Conservation (phyloP, 495 filamentous ascomycete genomes). For the Bathelium albidoporum region DNA sequence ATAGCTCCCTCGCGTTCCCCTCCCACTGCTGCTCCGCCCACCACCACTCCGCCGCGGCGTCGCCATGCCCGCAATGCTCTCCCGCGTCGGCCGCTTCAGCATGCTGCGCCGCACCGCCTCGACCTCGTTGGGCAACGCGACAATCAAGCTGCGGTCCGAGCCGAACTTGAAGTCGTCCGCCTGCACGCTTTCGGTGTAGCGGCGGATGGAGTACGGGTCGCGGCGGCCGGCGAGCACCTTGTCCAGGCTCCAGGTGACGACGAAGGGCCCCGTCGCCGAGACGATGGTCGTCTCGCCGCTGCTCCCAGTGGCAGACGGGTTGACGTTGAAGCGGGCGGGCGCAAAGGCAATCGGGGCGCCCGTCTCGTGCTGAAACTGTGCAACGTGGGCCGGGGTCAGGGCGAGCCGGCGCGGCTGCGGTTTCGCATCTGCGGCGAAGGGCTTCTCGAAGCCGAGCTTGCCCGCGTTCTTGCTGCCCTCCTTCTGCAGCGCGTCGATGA, state of each 20-base stretch:
- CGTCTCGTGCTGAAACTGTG: conserved; percentile 94
- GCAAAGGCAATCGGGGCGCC: conserved; percentile 79
- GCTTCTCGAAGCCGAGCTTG: conserved; percentile 91
- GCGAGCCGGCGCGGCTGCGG: conserved; percentile 86
- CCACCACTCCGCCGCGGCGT: conserved; percentile 31
- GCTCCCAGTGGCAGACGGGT: conserved; percentile 31
- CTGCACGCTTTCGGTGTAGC: conserved; percentile 88
- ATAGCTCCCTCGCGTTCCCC: conserved; percentile 39
- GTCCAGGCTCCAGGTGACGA: conserved; percentile 91
- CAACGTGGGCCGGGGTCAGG: conserved; percentile 78
- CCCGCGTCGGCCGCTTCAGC: conserved; percentile 79
- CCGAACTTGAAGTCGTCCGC: conserved; percentile 99
- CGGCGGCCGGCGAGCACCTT: conserved; percentile 69
- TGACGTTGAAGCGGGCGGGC: conserved; percentile 74
- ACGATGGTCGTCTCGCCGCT: conserved; percentile 88
- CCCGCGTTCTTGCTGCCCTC: conserved; percentile 93
- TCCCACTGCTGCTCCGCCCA: conserved; percentile 5
- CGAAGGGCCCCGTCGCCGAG: conserved; percentile 94
- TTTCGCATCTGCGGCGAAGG: conserved; percentile 85
- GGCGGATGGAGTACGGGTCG: conserved; percentile 90
- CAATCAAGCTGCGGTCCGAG: conserved; percentile 93
- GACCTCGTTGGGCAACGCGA: conserved; percentile 91
- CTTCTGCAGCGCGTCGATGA: conserved; percentile 85
- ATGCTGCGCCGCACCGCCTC: conserved; percentile 85
- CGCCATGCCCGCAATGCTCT: conserved; percentile 69